A percentile compares a stretch with the other conserved stretches of the same genome.
Evolutionary conservation across 257 asterid species (phyloP).

Genomic region (Gentiana dahurica): DNA sequence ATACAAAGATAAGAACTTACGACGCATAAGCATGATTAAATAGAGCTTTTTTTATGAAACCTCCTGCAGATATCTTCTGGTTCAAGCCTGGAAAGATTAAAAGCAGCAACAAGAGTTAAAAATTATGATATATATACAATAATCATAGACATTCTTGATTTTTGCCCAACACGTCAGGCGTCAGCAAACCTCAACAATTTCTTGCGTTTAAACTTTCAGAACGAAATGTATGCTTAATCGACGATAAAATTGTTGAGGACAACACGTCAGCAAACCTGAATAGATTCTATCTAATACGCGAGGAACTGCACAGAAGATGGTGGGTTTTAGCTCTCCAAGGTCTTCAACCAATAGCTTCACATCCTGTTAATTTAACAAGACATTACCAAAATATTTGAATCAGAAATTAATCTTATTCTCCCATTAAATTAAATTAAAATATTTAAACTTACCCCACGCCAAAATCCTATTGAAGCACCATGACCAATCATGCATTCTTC

Average conservation of each 20-base stretch:
- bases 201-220: too few species aligned
- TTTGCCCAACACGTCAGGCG: too few species aligned
- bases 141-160: too few species aligned
- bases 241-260: background rate
- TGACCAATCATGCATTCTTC: slow-evolving; percentile 69
- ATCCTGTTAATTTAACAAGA: slow-evolving; percentile 47
- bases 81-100: slow-evolving; percentile 55
- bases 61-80: slow-evolving; percentile 80
- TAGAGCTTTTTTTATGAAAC: slow-evolving; percentile 53
- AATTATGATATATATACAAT: too few species aligned
- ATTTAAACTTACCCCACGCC: slow-evolving; percentile 85
- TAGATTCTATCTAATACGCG: slow-evolving; percentile 85
- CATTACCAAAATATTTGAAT: background rate
- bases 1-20: slow-evolving; percentile 42
- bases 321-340: slow-evolving; percentile 75
- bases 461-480: slow-evolving; percentile 95
- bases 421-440: background rate
- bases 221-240: background rate
- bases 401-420: background rate
- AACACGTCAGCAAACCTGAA: slow-evolving; percentile 42
- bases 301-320: slow-evolving; percentile 95
- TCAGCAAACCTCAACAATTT: background rate
- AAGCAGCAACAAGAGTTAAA: background rate
- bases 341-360: slow-evolving; percentile 84
- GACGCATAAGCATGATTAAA: slow-evolving; percentile 64